These are phyloP conservation scores for Caloboletus firmus DNA, from an alignment of 1,284 basidiomycete species.

Conservation along the genomic window DNA sequence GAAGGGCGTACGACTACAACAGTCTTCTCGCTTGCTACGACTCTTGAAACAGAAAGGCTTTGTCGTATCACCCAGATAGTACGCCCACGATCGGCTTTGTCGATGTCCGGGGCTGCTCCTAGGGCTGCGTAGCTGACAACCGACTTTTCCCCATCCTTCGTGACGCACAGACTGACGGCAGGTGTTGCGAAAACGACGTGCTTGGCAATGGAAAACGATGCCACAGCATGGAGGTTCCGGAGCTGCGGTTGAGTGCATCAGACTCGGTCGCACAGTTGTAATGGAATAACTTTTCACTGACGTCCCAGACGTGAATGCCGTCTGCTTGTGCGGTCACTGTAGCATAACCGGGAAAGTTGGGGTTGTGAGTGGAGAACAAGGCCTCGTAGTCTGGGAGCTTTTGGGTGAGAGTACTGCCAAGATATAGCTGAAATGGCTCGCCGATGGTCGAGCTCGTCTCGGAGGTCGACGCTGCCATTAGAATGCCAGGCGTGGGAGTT, in stretches of 20 bases:
- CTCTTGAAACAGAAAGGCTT: constrained; percentile 43
- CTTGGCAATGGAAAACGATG: constrained; percentile 67
- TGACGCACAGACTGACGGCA: constrained; percentile 45
- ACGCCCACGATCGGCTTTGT: constrained; percentile 41
- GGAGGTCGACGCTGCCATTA: constrained; percentile 8
- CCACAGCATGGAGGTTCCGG: constrained; percentile 61
- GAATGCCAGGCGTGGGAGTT: constrained; percentile 24
- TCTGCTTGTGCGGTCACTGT: constrained; percentile 68
- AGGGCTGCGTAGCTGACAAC: constrained; percentile 60
- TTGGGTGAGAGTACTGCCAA: constrained; percentile 40
- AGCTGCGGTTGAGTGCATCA: constrained; percentile 44
- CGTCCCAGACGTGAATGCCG: constrained; percentile 71
- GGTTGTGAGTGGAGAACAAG: constrained; percentile 44
- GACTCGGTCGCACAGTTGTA: neutral
- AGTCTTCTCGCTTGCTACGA: constrained; percentile 41
- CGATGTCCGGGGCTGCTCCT: constrained; percentile 47
- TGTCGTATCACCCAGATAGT: constrained; percentile 67
- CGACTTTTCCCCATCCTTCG: constrained; percentile 36
- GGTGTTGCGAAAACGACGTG: constrained; percentile 60
- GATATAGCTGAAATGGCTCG: constrained; percentile 60
- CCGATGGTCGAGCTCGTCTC: constrained; percentile 51
- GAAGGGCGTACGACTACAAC: constrained; percentile 44
- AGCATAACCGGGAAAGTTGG: constrained; percentile 52
- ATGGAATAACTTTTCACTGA: constrained; percentile 38
- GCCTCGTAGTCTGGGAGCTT: constrained; percentile 25